phyloP scores from a whole-genome alignment of 169 alveolate species.

The Cardiosporidium cionae region DNA sequence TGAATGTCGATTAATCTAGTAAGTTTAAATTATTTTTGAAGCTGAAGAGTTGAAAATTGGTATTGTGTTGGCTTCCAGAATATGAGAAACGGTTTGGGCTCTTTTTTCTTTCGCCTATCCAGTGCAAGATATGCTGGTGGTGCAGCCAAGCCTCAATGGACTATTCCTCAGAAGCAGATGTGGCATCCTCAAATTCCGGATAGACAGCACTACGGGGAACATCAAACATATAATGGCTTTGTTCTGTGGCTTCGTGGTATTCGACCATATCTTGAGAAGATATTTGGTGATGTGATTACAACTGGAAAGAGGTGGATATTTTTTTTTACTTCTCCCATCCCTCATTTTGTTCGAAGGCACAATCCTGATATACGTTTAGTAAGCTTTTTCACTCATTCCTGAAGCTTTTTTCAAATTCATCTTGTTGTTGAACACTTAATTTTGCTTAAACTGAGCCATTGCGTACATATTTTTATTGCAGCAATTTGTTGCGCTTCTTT shows the following conservation, averaged over 20 bases:
- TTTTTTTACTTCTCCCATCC: constrained; percentile 46
- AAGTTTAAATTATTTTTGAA: background rate
- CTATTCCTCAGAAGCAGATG: constrained; percentile 39
- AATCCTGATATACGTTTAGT: constrained; percentile 72
- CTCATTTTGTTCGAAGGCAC: constrained; percentile 47
- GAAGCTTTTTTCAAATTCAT: too few species aligned
- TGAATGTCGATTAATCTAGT: too few species aligned
- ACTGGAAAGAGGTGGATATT: constrained; percentile 23
- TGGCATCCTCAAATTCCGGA: constrained; percentile 55
- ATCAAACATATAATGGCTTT: constrained; percentile 51
- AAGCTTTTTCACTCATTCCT: background rate
- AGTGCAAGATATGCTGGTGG: constrained; percentile 32
- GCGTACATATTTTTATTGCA: constrained; percentile 12
- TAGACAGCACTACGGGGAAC: constrained; percentile 58
- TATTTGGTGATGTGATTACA: constrained; percentile 27
- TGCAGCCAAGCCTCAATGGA: constrained; percentile 59
- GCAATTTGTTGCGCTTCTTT: constrained; percentile 66
- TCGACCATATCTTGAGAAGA: constrained; percentile 49
- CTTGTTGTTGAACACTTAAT: too few species aligned
- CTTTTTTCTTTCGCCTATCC: background rate
- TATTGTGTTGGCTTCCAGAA: background rate
- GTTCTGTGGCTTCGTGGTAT: constrained; percentile 49
- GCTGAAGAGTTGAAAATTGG: background rate
- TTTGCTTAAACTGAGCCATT: too few species aligned
- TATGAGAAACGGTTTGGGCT: background rate